Conservation (phyloP, 2,329 filamentous ascomycete genomes). For the Fusarium decemcellulare region DNA sequence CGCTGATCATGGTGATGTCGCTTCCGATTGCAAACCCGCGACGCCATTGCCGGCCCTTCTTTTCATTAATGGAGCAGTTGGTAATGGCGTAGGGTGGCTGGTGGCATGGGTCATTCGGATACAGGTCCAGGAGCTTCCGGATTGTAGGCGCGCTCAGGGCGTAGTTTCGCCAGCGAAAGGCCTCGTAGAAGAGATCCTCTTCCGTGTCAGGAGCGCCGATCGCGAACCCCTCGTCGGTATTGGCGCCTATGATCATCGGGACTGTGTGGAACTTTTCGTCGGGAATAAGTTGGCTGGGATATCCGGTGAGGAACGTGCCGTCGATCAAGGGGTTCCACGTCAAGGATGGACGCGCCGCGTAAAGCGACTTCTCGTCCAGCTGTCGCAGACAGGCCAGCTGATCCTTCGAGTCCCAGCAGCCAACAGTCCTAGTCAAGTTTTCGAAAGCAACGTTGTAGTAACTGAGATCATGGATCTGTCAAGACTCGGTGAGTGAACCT, state of each 20-base stretch:
- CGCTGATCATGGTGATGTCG: conserved; percentile 64
- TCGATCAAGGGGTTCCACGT: conserved; percentile 62
- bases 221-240: conserved; percentile 63
- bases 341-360: conserved; percentile 52
- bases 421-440: conserved; percentile 44
- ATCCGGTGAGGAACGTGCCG: conserved; percentile 62
- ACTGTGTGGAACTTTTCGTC: conserved; percentile 59
- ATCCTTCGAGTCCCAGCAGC: conserved; percentile 52
- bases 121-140: conserved; percentile 59
- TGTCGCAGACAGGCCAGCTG: conserved; percentile 55
- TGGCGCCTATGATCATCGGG: conserved; percentile 63
- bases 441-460: conserved; percentile 47
- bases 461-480: conserved; percentile 43
- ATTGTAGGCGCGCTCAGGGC: conserved; percentile 61
- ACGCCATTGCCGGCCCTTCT: conserved; percentile 59
- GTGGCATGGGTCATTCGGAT: conserved; percentile 63
- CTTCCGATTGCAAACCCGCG: conserved; percentile 60
- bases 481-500: no score
- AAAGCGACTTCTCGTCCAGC: conserved; percentile 50
- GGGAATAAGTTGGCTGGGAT: conserved; percentile 60
- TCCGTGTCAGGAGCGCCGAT: conserved; percentile 58
- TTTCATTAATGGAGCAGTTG: conserved; percentile 33
- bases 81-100: conserved; percentile 56
- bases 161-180: conserved; percentile 59
- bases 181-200: conserved; percentile 55